These are phyloP conservation scores for Cutaneotrichosporon cutaneum DNA, from an alignment of 1,284 basidiomycete species.

Conservation along the genomic window DNA sequence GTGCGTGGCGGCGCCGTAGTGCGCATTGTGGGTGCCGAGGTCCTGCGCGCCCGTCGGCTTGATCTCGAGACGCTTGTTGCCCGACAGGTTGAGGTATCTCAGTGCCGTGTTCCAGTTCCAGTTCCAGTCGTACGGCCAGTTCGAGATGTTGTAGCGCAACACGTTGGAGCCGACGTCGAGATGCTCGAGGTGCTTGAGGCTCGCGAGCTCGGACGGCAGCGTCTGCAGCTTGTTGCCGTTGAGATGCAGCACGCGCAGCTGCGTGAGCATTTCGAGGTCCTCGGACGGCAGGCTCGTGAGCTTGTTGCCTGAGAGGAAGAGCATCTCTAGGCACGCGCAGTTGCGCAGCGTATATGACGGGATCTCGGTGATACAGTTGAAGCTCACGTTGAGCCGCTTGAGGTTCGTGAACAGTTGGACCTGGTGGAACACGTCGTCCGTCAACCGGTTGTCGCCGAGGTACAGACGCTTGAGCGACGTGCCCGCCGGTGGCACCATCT, in stretches of 20 bases:
- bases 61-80: slow-evolving; percentile 85
- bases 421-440: slow-evolving; percentile 75
- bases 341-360: slow-evolving; percentile 74
- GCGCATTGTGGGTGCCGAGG: slow-evolving; percentile 30
- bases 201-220: slow-evolving; percentile 83
- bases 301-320: slow-evolving; percentile 93
- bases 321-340: slow-evolving; percentile 68
- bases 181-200: slow-evolving; percentile 73
- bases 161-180: slow-evolving; percentile 94
- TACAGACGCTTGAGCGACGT: slow-evolving; percentile 60
- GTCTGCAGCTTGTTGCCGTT: slow-evolving; percentile 95
- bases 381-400: slow-evolving; percentile 84
- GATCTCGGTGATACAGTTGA: slow-evolving; percentile 92
- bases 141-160: slow-evolving; percentile 97
- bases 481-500: slow-evolving; percentile 25
- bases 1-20: slow-evolving; percentile 17
- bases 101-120: slow-evolving; percentile 98
- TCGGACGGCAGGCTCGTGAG: slow-evolving; percentile 86
- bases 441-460: slow-evolving; percentile 84
- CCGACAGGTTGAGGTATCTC: slow-evolving; percentile 83
- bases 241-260: slow-evolving; percentile 73
- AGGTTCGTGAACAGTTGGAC: slow-evolving; percentile 74
- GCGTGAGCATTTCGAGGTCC: slow-evolving; percentile 69
- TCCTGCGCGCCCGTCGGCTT: slow-evolving; percentile 62
- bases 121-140: slow-evolving; percentile 99